Percentiles rank a stretch among this genome's conserved stretches.
Conservation (phyloP, 495 filamentous ascomycete species). For the Trichoderma reesei region DNA sequence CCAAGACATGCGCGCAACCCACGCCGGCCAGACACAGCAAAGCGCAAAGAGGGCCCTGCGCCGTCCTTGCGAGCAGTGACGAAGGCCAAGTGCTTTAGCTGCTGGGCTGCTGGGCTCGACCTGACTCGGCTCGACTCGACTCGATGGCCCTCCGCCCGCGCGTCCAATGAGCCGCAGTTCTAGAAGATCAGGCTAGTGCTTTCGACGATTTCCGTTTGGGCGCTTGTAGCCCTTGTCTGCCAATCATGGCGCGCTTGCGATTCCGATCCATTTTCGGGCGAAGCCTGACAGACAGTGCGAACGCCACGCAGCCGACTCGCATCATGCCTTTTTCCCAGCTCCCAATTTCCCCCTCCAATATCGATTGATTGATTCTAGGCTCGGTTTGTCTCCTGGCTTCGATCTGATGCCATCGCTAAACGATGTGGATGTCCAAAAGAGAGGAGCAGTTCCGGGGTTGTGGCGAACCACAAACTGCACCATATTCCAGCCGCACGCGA, state of each 20-base stretch:
- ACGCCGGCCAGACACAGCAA: not conserved
- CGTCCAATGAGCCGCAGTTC: not conserved
- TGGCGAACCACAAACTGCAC: not conserved
- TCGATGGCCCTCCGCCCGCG: no score
- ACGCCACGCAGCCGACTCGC: not conserved
- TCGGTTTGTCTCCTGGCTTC: no score
- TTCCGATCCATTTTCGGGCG: constrained; percentile 3
- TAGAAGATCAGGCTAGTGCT: constrained; percentile 1
- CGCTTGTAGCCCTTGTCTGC: not conserved
- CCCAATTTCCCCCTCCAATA: not conserved
- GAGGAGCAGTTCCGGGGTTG: not conserved
- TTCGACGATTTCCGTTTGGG: not conserved
- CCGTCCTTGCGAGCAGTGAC: not conserved
- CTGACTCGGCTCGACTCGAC: no score
- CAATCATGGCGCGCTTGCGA: constrained; percentile 3
- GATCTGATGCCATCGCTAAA: not conserved
- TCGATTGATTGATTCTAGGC: not conserved
- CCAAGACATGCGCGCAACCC: not conserved
- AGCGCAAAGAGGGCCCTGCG: not conserved
- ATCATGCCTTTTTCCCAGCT: not conserved
- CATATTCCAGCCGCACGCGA: not conserved
- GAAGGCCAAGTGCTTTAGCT: constrained; percentile 3
- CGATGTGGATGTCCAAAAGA: not conserved
- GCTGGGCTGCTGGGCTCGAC: no score
- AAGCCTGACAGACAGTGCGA: not conserved